Evolutionary conservation across 257 asterid species (phyloP), one percentile per base, ranked within the genome.

Genomic region (Solanum lycopersicoides): DNA sequence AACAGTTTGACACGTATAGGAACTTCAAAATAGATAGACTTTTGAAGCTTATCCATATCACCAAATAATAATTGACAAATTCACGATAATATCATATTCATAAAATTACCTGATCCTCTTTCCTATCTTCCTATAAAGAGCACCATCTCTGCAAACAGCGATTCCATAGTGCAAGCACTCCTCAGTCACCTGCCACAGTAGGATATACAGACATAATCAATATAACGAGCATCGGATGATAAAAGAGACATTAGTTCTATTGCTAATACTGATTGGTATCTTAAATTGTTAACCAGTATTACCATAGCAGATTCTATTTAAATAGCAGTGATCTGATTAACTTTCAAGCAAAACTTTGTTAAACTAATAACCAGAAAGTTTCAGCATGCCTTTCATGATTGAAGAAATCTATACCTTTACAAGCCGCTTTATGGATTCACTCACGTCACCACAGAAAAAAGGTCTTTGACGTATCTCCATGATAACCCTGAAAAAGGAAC

Each of bases 381-480:
- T 56, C 59, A 41, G 21, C 73, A 72, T 35, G 47, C 50, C 47
- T 83, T 37, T 15, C 14, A 50, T 74, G 50, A 74, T 25, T 68
- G 83, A 56, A 65, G 32, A n/a, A n/a, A 63, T 60, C 12, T 30
- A 28, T 94, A 96, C 99, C 99, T 95, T 92, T 35, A 96, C 95
- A 53, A 96, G 95, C 7, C 96, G 92, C 87, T 91, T 87, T 90
- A 91, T 85, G 89, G 95, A 89, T 87, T 88, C 91, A 90, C 88
- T 93, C 63, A 93, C 98, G 53, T 92, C 87, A 23, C 99, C 99
- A 87, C 98, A 97, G 56, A 93, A 74, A 88, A n/a, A 95, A 97
- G 50, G 98, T 95, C 92, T 94, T 95, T 13, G 99, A 97, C 28
- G 99, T 97, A 91, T 97, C 99, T 86, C 99, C 99, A 82, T 97